These are phyloP conservation scores for Globisporangium viniferum DNA, from an alignment of 352 stramenopile species.

Conservation along the genomic window DNA sequence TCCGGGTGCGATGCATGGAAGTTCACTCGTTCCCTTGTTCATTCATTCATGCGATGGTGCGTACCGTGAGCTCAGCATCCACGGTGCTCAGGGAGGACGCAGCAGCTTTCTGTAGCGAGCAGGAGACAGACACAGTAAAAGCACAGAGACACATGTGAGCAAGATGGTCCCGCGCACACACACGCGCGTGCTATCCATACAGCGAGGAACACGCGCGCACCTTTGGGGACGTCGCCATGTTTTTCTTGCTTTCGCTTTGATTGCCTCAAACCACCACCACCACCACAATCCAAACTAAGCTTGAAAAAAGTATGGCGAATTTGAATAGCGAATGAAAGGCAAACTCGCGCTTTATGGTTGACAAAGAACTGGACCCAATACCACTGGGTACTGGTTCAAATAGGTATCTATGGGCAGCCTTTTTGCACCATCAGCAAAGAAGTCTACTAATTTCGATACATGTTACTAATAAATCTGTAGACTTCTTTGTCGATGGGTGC, in stretches of 20 bases:
- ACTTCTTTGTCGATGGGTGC: too few species aligned
- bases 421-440: too few species aligned
- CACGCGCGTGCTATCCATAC: too few species aligned
- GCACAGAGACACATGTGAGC: not conserved
- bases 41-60: not conserved
- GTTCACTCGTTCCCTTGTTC: not conserved
- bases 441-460: too few species aligned
- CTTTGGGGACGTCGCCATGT: constrained; percentile 11
- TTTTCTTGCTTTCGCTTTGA: constrained; percentile 1
- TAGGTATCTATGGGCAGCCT: too few species aligned
- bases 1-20: not conserved
- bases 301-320: not conserved
- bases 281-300: not conserved
- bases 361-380: too few species aligned
- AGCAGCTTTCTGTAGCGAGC: not conserved
- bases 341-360: too few species aligned
- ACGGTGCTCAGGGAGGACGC: not conserved
- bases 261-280: not conserved
- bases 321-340: not conserved
- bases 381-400: too few species aligned
- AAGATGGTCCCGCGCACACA: not conserved
- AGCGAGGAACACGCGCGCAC: not conserved
- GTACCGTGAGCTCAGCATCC: constrained; percentile 12
- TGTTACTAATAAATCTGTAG: too few species aligned
- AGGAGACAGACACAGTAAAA: not conserved